A percentile compares a stretch with the other conserved stretches of the same genome.
Evolutionary conservation across 2,329 filamentous ascomycete genomes (phyloP).

Genomic region (Hypoxylon sp.): DNA sequence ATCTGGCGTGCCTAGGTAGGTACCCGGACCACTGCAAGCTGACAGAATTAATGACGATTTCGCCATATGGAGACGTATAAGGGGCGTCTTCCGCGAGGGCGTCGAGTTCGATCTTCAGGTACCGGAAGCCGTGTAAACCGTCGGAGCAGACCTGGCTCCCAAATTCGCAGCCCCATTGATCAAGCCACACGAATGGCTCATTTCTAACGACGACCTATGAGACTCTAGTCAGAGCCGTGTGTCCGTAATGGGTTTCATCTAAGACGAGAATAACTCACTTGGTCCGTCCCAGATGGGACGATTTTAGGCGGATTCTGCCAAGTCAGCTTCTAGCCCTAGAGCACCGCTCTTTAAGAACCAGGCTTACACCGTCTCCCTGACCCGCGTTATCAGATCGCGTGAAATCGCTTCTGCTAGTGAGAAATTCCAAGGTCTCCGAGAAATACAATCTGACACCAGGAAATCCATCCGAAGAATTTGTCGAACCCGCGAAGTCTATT

Average conservation of each 20-base stretch:
- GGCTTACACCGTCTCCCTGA: constrained; percentile 45
- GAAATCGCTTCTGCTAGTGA: constrained; percentile 63
- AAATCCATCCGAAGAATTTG: constrained; percentile 47
- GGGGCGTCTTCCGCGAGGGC: constrained; percentile 61
- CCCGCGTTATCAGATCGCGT: constrained; percentile 63
- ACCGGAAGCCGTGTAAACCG: constrained; percentile 68
- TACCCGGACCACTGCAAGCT: constrained; percentile 60
- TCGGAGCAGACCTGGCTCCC: constrained; percentile 64
- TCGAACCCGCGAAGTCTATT: constrained; percentile 60
- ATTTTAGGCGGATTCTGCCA: constrained; percentile 49
- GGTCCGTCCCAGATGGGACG: constrained; percentile 64
- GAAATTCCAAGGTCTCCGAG: constrained; percentile 63
- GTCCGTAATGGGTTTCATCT: not conserved
- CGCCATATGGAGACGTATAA: constrained; percentile 60
- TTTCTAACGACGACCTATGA: constrained; percentile 61
- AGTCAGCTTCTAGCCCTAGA: not conserved
- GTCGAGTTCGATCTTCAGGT: constrained; percentile 64
- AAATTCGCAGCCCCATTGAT: constrained; percentile 61
- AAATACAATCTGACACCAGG: constrained; percentile 64
- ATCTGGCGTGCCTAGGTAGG: constrained; percentile 63
- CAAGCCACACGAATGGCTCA: constrained; percentile 61
- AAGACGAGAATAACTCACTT: constrained; percentile 51
- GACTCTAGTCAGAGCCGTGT: not conserved
- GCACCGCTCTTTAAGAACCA: not conserved
- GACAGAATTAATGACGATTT: constrained; percentile 61